Conservation (phyloP, 2,329 filamentous ascomycete genomes). For the Graphilbum fragrans region DNA sequence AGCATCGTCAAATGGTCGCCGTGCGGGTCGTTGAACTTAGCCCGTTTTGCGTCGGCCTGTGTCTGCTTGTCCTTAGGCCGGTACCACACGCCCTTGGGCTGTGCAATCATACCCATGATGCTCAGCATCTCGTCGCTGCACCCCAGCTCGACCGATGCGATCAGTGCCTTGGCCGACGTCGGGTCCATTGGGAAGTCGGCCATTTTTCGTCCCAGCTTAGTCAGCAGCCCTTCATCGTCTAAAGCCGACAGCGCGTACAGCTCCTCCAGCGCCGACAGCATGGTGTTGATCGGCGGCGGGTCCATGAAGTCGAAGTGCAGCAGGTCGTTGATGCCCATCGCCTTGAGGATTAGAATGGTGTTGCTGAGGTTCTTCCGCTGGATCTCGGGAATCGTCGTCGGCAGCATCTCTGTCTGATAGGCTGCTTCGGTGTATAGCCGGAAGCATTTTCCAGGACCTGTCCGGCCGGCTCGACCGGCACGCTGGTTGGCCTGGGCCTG, state of each 20-base stretch:
- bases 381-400: slow-evolving; percentile 91
- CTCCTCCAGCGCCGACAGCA: slow-evolving; percentile 92
- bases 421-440: slow-evolving; percentile 89
- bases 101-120: slow-evolving; percentile 89
- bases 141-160: slow-evolving; percentile 66
- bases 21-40: slow-evolving; percentile 90
- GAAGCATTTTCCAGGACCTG: slow-evolving; percentile 93
- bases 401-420: slow-evolving; percentile 93
- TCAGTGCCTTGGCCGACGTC: slow-evolving; percentile 77
- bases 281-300: slow-evolving; percentile 91
- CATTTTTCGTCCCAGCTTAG: slow-evolving; percentile 89
- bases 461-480: slow-evolving; percentile 84
- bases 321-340: slow-evolving; percentile 97
- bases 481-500: slow-evolving; percentile 94
- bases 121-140: slow-evolving; percentile 91
- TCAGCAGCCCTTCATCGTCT: slow-evolving; percentile 90
- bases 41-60: slow-evolving; percentile 93
- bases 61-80: slow-evolving; percentile 94
- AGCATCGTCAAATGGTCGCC: slow-evolving; percentile 91
- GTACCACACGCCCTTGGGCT: slow-evolving; percentile 72
- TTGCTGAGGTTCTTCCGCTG: slow-evolving; percentile 86
- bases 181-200: slow-evolving; percentile 98
- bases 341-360: slow-evolving; percentile 95
- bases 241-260: slow-evolving; percentile 84
- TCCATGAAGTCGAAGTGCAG: slow-evolving; percentile 99